Base-by-base conservation (phyloP, 2,329 filamentous ascomycete genomes). In the Pezicula rhizophila region DNA sequence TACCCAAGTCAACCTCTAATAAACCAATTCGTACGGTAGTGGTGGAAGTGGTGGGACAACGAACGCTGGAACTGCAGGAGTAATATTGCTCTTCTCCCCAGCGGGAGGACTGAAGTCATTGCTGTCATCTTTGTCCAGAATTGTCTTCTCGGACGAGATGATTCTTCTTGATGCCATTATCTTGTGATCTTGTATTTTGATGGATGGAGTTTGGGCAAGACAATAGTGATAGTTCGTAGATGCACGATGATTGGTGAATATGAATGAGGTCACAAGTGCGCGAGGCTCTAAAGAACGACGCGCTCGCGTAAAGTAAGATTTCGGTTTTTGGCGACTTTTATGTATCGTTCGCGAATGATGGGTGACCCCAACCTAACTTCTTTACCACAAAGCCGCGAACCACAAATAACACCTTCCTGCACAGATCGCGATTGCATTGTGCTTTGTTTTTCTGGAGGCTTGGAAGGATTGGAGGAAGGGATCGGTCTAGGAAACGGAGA, bases 1-100 rank as follows among this genome's bases (percentile, higher is more conserved):
- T 23, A 23, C 23, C 23, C 23, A 23, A 23, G 23, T 7, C 23
- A 23, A 23, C 23, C 23, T 23, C 23, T 23, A 23, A 23, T 23
- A 23, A 23, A 7, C 23, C 6, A 23, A 23, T 23, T 23, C 23
- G 23, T 23, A 43, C 10, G 20, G 38, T 47, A 43, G 31, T 46
- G 39, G 37, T 25, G 34, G 35, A 38, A 45, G 31, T 23, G 8
- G 11, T 12, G 47, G 45, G 49, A 15, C 34, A 40, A 73, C 84
- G 68, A 71, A 95, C 89, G 77, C 75, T 46, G 90, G 89, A 43
- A 96, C 89, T 18, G 89, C 89, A 17, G 89, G 88, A n/a, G 84
- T 71, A 55, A 87, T 91, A 69, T 84, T 80, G 48, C 87, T 90
- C 60, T 82, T 81, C 57, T 77, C 72, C 50, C 68, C 64, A 28